Evolutionary conservation across 1,139 yeast species (phyloP).

Genomic region (Saccharomyces hybrid): DNA sequence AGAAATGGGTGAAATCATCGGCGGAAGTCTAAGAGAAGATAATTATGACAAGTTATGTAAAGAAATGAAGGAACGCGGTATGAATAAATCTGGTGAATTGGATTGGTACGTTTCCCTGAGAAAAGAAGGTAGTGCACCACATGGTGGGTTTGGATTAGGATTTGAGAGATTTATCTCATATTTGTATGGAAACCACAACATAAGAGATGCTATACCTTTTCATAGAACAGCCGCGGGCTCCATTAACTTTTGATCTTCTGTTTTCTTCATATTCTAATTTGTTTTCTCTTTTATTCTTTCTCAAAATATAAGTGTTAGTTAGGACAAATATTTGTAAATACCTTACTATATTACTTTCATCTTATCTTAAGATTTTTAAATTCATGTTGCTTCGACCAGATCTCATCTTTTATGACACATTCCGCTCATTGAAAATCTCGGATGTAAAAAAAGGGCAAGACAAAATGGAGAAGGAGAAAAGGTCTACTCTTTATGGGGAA

Average conservation of each 20-base stretch:
- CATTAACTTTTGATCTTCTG: constrained; percentile 4
- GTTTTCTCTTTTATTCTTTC: background rate
- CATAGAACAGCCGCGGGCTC: constrained; percentile 41
- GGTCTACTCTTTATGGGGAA: background rate
- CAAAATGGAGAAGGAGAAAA: background rate
- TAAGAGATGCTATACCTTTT: constrained; percentile 81
- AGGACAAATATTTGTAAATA: background rate
- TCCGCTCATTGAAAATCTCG: background rate
- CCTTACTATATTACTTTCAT: background rate
- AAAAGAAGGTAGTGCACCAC: constrained; percentile 75
- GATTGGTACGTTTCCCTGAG: constrained; percentile 77
- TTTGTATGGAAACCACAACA: constrained; percentile 56
- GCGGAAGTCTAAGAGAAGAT: constrained; percentile 90
- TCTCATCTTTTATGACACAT: background rate
- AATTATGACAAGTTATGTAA: constrained; percentile 39
- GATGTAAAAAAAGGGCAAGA: background rate
- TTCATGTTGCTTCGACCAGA: background rate
- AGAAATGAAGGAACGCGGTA: constrained; percentile 46
- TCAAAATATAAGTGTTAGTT: background rate
- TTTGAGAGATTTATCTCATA: constrained; percentile 77
- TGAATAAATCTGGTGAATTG: constrained; percentile 50
- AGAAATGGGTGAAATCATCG: constrained; percentile 90
- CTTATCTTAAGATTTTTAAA: background rate
- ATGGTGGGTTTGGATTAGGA: constrained; percentile 97
- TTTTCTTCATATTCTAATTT: background rate